phyloP scores from a whole-genome alignment of 2,329 filamentous ascomycete genomes.

The Colletotrichum cereale region DNA sequence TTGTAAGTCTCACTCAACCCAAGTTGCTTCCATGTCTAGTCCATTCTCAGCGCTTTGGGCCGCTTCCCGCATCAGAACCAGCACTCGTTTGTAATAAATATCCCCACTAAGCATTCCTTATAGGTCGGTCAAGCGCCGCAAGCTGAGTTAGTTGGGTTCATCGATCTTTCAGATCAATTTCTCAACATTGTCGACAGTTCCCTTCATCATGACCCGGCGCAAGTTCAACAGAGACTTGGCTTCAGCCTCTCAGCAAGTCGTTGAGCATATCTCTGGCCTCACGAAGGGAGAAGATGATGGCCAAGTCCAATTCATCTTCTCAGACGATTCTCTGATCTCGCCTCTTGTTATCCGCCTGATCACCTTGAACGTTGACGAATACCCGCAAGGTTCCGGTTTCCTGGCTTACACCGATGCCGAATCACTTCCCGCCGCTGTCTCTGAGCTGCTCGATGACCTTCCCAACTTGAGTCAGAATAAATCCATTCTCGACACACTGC shows the following conservation, averaged over 20 bases:
- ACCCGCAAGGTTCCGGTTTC: slow-evolving; percentile 55
- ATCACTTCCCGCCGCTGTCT: slow-evolving; percentile 45
- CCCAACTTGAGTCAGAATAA: slow-evolving; percentile 58
- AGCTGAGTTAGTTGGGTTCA: background rate
- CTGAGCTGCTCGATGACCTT: slow-evolving; percentile 56
- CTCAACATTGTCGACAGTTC: background rate
- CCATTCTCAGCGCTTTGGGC: background rate
- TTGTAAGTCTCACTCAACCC: background rate
- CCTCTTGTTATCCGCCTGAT: slow-evolving; percentile 47
- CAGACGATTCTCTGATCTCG: slow-evolving; percentile 43
- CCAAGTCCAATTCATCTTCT: slow-evolving; percentile 73
- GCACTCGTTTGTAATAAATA: background rate
- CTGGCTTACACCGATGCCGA: slow-evolving; percentile 59
- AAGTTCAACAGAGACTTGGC: slow-evolving; percentile 72
- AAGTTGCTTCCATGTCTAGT: background rate
- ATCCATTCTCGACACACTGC: slow-evolving; percentile 56
- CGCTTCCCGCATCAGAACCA: background rate
- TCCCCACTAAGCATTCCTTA: background rate
- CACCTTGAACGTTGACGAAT: slow-evolving; percentile 49
- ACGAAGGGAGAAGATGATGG: slow-evolving; percentile 77
- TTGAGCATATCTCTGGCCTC: slow-evolving; percentile 66
- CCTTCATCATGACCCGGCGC: slow-evolving; percentile 71
- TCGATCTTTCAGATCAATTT: too few species aligned
- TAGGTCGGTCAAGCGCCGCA: background rate
- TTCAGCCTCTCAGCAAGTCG: slow-evolving; percentile 53